phyloP scores from a whole-genome alignment of 2,329 filamentous ascomycete species.

The Kalmusia sp. region DNA sequence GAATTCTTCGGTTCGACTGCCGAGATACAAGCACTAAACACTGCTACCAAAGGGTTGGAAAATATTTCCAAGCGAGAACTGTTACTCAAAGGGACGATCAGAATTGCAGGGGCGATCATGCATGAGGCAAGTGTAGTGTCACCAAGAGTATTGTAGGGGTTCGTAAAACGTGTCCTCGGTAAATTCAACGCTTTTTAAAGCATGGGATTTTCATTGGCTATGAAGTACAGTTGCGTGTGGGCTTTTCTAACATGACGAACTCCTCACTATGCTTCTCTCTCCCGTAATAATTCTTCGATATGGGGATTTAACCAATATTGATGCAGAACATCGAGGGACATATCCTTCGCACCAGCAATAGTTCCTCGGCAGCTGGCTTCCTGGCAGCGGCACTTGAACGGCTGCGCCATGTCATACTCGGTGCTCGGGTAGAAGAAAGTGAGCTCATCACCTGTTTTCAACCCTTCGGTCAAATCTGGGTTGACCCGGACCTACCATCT shows the following conservation, averaged over 20 bases:
- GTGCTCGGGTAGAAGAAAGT: constrained; percentile 78
- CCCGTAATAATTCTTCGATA: constrained; percentile 39
- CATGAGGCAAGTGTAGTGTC: too few species aligned
- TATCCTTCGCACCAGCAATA: constrained; percentile 69
- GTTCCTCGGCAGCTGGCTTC: constrained; percentile 64
- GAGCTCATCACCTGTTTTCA: constrained; percentile 49
- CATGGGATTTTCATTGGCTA: too few species aligned
- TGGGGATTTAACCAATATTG: constrained; percentile 56
- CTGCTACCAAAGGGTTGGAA: too few species aligned
- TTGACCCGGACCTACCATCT: constrained; percentile 63
- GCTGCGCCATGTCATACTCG: constrained; percentile 77
- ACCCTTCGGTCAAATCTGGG: constrained; percentile 36
- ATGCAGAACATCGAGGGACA: constrained; percentile 61
- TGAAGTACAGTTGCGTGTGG: too few species aligned
- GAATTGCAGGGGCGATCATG: too few species aligned
- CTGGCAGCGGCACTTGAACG: constrained; percentile 71
- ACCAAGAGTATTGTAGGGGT: too few species aligned
- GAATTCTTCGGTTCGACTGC: too few species aligned
- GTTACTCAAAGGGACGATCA: too few species aligned
- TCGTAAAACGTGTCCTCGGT: too few species aligned
- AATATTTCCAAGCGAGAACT: too few species aligned
- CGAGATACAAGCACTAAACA: too few species aligned
- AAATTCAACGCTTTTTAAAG: too few species aligned
- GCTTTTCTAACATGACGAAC: not conserved
- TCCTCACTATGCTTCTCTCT: constrained; percentile 18